Conservation (phyloP, 441 rosid genomes). For the Codiaeum variegatum region DNA sequence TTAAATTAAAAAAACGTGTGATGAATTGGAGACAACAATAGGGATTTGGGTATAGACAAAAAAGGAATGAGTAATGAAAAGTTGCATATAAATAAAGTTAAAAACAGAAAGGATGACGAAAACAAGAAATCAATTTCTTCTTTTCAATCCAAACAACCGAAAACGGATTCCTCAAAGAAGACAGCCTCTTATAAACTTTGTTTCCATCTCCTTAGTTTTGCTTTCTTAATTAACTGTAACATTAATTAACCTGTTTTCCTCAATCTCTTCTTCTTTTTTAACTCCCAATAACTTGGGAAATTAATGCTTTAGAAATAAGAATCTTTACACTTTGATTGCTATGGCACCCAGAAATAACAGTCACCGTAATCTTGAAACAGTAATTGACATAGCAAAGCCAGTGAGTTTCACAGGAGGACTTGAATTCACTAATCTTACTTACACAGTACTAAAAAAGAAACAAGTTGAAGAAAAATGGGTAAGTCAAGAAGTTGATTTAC, state of each 20-base stretch:
- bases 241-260: not conserved
- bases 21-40: too few relatives aligned
- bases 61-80: not conserved
- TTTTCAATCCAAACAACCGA: slow-evolving; percentile 25
- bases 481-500: slow-evolving; percentile 44
- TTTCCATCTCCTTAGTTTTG: slow-evolving; percentile 28
- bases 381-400: slow-evolving; percentile 41
- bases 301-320: not conserved
- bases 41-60: not conserved
- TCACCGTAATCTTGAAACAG: slow-evolving; percentile 23
- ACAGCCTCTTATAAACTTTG: slow-evolving; percentile 29
- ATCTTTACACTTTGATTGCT: not conserved
- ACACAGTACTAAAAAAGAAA: slow-evolving; percentile 42
- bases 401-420: slow-evolving; percentile 48
- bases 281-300: not conserved
- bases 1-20: too few relatives aligned
- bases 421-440: slow-evolving; percentile 50
- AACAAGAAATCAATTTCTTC: slow-evolving; percentile 27
- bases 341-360: slow-evolving; percentile 22
- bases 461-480: slow-evolving; percentile 45
- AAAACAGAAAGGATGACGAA: slow-evolving; percentile 33
- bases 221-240: slow-evolving; percentile 19
- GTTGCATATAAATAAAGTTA: slow-evolving; percentile 8
- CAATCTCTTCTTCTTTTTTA: slow-evolving; percentile 16
- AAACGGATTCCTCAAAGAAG: slow-evolving; percentile 41